Conservation (phyloP, 2,329 filamentous ascomycete species). For the Mollisiaceae sp. region DNA sequence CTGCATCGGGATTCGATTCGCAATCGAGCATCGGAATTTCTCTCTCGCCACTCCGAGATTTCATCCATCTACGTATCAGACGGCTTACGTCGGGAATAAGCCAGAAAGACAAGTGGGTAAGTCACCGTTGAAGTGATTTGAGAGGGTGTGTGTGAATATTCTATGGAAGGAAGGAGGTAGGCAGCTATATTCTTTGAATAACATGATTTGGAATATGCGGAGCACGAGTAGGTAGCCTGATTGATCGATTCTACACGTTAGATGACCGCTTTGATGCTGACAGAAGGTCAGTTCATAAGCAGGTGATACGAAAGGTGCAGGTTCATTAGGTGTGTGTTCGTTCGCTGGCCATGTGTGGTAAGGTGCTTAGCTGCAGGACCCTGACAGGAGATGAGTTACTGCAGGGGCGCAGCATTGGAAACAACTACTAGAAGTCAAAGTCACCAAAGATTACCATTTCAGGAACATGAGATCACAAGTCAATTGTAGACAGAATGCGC, state of each 20-base stretch:
- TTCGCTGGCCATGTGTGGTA: not conserved
- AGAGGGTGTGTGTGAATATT: too few relatives aligned
- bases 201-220: not conserved
- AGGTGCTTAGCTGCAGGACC: not conserved
- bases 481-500: not conserved
- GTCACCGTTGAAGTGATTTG: not conserved
- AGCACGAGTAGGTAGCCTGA: too few relatives aligned
- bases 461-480: constrained; percentile 11
- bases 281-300: not conserved
- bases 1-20: not conserved
- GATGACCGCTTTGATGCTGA: too few relatives aligned
- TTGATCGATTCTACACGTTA: too few relatives aligned
- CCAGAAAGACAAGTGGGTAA: too few relatives aligned
- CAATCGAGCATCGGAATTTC: too few relatives aligned
- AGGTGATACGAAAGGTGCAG: not conserved
- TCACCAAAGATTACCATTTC: not conserved
- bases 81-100: not conserved
- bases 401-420: not conserved
- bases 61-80: too few relatives aligned
- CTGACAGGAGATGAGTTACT: not conserved
- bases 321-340: not conserved
- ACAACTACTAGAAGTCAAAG: not conserved
- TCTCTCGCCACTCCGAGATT: too few relatives aligned
- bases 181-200: not conserved
- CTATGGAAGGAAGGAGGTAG: not conserved